A percentile compares a stretch with the other conserved stretches of the same genome.
Evolutionary conservation across 495 filamentous ascomycete species (phyloP).

Genomic region (Talaromyces liani): DNA sequence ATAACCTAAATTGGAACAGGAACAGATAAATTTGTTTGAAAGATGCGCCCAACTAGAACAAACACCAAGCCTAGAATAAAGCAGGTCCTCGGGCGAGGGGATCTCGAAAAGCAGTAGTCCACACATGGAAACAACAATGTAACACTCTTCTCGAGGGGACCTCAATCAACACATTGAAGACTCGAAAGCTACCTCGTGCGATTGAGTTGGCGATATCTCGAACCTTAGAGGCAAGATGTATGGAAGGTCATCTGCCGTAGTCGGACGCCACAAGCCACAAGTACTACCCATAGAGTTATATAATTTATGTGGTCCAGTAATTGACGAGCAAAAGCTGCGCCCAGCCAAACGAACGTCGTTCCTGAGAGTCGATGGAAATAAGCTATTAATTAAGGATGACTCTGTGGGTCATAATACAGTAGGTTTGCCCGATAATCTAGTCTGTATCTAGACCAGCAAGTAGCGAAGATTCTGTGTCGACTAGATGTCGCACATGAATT

Average conservation of each 20-base stretch:
- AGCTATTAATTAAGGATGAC: not conserved
- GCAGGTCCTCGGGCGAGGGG: not conserved
- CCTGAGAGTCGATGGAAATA: not conserved
- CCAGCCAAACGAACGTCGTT: not conserved
- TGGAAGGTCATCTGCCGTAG: not conserved
- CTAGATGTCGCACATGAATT: not conserved
- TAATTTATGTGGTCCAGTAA: constrained; percentile 1
- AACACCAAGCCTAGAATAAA: not conserved
- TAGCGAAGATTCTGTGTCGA: not conserved
- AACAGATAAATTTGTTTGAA: not conserved
- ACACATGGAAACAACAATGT: not conserved
- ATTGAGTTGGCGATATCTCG: not conserved
- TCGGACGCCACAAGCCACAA: constrained; percentile 7
- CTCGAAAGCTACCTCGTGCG: not conserved
- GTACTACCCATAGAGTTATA: not conserved
- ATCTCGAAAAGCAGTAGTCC: not conserved
- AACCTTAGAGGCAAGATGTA: not conserved
- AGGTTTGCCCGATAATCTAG: not conserved
- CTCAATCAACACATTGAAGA: not conserved
- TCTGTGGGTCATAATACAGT: not conserved
- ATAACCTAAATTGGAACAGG: not conserved
- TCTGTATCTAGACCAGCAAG: not conserved
- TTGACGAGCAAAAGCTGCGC: not conserved
- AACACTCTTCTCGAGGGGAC: not conserved
- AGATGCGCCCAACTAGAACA: not conserved